phyloP scores from a whole-genome alignment of 2,329 filamentous ascomycete species.

The Simplicillium aogashimaense region DNA sequence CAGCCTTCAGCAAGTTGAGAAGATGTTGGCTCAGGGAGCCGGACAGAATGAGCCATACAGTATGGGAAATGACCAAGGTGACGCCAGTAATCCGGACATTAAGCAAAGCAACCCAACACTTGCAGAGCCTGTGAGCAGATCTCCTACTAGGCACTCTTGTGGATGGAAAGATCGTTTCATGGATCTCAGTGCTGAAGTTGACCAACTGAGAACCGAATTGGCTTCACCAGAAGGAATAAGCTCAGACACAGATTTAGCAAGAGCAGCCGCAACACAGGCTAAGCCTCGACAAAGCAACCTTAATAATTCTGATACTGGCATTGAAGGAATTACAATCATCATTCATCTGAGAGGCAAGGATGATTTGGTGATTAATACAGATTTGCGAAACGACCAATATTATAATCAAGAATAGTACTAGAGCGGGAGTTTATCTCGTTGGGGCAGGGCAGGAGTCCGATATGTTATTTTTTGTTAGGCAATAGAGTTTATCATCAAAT shows the following conservation, averaged over 20 bases:
- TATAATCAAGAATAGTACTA: neutral
- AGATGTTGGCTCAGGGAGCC: neutral
- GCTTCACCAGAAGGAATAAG: slow-evolving; percentile 12
- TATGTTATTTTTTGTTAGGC: neutral
- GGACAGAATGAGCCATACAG: no score
- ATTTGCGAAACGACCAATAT: slow-evolving; percentile 20
- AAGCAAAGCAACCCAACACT: neutral
- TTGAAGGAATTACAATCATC: slow-evolving; percentile 40
- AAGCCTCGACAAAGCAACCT: no score
- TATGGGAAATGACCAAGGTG: no score
- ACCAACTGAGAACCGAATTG: slow-evolving; percentile 29
- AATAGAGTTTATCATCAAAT: no score
- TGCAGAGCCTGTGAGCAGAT: no score
- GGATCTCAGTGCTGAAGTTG: slow-evolving; percentile 28
- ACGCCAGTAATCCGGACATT: no score
- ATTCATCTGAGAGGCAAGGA: slow-evolving; percentile 39
- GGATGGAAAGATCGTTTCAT: slow-evolving; percentile 31
- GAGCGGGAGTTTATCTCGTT: neutral
- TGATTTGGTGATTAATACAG: slow-evolving; percentile 41
- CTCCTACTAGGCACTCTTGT: slow-evolving; percentile 21
- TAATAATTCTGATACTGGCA: slow-evolving; percentile 23
- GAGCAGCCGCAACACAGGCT: slow-evolving; percentile 13
- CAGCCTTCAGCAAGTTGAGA: slow-evolving; percentile 1
- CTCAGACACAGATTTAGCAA: slow-evolving; percentile 9
- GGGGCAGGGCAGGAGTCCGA: slow-evolving; percentile 3